Conservation (phyloP, 495 filamentous ascomycete genomes). For the Xylaria longipes region DNA sequence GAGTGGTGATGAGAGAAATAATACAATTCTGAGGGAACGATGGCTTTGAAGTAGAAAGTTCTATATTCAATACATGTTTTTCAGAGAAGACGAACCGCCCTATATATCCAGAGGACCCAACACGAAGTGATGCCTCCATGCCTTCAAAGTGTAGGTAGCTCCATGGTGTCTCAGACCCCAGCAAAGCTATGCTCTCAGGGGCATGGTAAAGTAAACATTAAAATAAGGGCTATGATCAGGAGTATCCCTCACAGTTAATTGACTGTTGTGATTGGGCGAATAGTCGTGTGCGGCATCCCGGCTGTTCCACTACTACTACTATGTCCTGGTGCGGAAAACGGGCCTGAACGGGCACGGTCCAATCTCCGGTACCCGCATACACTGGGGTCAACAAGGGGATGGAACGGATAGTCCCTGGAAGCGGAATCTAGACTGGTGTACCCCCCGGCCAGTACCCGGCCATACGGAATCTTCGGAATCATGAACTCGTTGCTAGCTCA, state of each 20-base stretch:
- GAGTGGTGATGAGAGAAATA: neutral
- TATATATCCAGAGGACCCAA: neutral
- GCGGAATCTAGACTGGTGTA: neutral
- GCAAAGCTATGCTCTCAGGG: slow-evolving; percentile 1
- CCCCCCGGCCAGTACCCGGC: neutral
- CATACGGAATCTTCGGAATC: slow-evolving; percentile 1
- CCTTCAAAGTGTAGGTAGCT: too few species aligned
- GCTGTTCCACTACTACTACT: neutral
- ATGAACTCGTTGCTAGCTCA: slow-evolving; percentile 11
- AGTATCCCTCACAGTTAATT: neutral
- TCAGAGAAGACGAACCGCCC: neutral
- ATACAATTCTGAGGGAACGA: neutral
- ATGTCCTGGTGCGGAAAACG: neutral
- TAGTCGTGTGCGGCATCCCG: neutral
- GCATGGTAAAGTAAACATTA: neutral
- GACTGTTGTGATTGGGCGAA: neutral
- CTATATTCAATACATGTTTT: neutral
- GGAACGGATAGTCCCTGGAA: slow-evolving; percentile 3
- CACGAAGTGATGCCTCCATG: too few species aligned
- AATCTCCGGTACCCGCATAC: slow-evolving; percentile 9
- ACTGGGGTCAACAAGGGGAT: neutral
- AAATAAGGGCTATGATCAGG: neutral
- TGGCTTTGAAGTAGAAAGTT: neutral
- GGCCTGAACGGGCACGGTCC: neutral
- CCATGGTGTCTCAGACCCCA: neutral